Evolutionary conservation across 192 early-diverging fungal genomes (phyloP).

Genomic region (Obelidium mucronatum): DNA sequence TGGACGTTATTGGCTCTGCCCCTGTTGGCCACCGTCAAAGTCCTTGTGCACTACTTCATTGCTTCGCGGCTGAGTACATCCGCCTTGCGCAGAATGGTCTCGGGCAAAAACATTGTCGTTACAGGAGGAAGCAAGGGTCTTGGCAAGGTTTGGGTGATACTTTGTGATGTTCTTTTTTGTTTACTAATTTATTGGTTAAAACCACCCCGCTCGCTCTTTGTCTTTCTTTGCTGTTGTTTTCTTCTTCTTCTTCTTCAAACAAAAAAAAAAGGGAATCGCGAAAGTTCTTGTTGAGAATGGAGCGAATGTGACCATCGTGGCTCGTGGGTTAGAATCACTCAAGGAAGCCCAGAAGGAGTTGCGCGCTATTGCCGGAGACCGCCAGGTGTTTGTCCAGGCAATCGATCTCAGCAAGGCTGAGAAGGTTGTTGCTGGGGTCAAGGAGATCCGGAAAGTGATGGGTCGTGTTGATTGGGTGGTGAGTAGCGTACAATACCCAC

Average conservation of each 20-base stretch:
- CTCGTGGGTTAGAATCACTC: conserved; percentile 43
- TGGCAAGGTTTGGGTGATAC: conserved; percentile 21
- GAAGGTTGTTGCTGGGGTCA: conserved; percentile 5
- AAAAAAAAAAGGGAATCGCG: conserved; percentile 41
- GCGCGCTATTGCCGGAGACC: not conserved
- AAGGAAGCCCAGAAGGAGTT: conserved; percentile 1
- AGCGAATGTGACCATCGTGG: conserved; percentile 56
- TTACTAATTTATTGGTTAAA: too few relatives aligned
- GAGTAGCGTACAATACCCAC: too few relatives aligned
- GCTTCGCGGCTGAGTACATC: not conserved
- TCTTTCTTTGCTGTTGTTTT: too few relatives aligned
- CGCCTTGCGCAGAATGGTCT: conserved; percentile 1
- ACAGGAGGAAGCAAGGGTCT: conserved; percentile 58
- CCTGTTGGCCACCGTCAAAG: conserved; percentile 35
- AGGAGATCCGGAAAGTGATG: not conserved
- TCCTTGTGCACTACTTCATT: conserved; percentile 30
- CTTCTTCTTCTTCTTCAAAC: too few relatives aligned
- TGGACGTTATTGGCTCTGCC: conserved; percentile 12
- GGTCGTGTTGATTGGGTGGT: conserved; percentile 16
- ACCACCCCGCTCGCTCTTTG: too few relatives aligned
- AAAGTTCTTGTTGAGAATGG: conserved; percentile 39
- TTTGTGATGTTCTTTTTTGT: not conserved
- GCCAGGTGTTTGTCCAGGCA: not conserved
- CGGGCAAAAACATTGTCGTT: conserved; percentile 48
- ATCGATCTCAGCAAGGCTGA: conserved; percentile 5